phyloP scores from a whole-genome alignment of 352 stramenopile species.

The Globisporangium abappressorium region DNA sequence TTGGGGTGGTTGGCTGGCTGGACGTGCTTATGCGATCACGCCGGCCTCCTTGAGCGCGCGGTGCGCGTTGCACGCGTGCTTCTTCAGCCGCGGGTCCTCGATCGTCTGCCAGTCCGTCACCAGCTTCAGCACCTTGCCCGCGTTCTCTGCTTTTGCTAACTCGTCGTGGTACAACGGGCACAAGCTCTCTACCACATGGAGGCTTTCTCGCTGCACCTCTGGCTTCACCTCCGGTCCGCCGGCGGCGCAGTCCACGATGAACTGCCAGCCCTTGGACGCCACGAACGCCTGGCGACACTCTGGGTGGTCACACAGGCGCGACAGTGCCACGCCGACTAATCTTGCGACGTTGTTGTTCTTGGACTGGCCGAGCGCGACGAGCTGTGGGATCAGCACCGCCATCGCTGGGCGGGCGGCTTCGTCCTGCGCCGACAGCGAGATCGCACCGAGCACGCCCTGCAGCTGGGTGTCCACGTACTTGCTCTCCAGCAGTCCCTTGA shows the following conservation, averaged over 20 bases:
- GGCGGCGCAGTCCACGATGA: slow-evolving; percentile 75
- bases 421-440: slow-evolving; percentile 63
- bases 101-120: slow-evolving; percentile 82
- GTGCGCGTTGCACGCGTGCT: slow-evolving; percentile 81
- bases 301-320: slow-evolving; percentile 78
- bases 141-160: slow-evolving; percentile 60
- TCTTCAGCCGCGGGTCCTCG: slow-evolving; percentile 80
- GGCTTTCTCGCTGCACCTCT: slow-evolving; percentile 81
- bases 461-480: slow-evolving; percentile 78
- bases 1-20: neutral
- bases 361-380: slow-evolving; percentile 66
- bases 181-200: slow-evolving; percentile 84
- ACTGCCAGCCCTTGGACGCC: slow-evolving; percentile 77
- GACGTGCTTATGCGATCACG: slow-evolving; percentile 54
- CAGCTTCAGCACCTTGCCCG: slow-evolving; percentile 55
- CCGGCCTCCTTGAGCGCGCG: slow-evolving; percentile 73
- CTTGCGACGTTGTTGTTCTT: slow-evolving; percentile 52
- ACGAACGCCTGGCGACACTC: slow-evolving; percentile 83
- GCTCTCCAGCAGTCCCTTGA: slow-evolving; percentile 74
- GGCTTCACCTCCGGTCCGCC: slow-evolving; percentile 55
- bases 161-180: slow-evolving; percentile 82
- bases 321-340: slow-evolving; percentile 71
- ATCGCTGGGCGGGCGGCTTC: slow-evolving; percentile 61
- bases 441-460: slow-evolving; percentile 75
- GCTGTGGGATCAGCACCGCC: slow-evolving; percentile 60